Conservation (phyloP, 768 basidiomycete species). For the Russula sp. region DNA sequence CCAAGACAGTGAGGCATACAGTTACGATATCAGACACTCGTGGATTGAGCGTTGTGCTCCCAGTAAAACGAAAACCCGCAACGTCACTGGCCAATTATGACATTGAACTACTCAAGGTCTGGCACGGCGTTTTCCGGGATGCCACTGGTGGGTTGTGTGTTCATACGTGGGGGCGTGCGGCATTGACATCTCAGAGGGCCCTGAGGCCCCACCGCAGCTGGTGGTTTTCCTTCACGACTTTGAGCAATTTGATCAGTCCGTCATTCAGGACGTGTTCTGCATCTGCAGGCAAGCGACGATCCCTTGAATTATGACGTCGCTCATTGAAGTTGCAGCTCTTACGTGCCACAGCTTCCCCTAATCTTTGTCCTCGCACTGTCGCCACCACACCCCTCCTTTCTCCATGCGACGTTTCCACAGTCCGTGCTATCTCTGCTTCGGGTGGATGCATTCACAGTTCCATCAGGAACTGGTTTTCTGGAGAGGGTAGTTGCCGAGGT, state of each 20-base stretch:
- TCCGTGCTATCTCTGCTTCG: constrained; percentile 54
- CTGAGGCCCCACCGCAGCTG: constrained; percentile 35
- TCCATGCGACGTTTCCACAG: constrained; percentile 55
- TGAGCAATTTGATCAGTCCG: constrained; percentile 56
- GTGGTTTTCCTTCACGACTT: constrained; percentile 67
- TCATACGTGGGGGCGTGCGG: constrained; percentile 5
- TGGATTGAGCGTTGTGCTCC: constrained; percentile 25
- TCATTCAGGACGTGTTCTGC: constrained; percentile 65
- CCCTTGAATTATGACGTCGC: not conserved
- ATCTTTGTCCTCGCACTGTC: constrained; percentile 60
- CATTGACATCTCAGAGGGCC: constrained; percentile 18
- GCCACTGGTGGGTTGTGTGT: constrained; percentile 13
- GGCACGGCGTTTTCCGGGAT: constrained; percentile 45
- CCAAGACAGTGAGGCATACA: constrained; percentile 17
- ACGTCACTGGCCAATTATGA: constrained; percentile 56
- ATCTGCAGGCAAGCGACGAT: constrained; percentile 52
- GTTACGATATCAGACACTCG: not conserved
- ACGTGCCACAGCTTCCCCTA: constrained; percentile 49
- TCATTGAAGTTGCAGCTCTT: constrained; percentile 37
- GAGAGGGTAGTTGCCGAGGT: constrained; percentile 55
- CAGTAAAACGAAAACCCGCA: constrained; percentile 41
- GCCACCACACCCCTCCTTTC: constrained; percentile 48
- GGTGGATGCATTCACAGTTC: constrained; percentile 45
- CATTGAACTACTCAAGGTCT: constrained; percentile 51
- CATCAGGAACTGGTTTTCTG: constrained; percentile 43